Evolutionary conservation across 2,329 filamentous ascomycete genomes (phyloP).

Genomic region (Cladophialophora bantiana): DNA sequence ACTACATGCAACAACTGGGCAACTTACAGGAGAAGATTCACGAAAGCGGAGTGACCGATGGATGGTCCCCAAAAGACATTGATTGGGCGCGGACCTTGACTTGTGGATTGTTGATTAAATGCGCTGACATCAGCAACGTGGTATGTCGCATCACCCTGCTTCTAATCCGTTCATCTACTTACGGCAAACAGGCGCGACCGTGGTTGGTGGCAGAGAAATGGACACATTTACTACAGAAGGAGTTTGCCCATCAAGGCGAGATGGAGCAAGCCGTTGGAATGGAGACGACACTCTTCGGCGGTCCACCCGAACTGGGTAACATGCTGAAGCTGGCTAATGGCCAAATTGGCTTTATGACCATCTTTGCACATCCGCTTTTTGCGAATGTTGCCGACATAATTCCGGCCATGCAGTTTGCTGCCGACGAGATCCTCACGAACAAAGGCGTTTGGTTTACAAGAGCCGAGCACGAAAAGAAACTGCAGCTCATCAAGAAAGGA

Average conservation of each 20-base stretch:
- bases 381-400: constrained; percentile 85
- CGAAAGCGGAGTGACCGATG: constrained; percentile 68
- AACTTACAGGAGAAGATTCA: constrained; percentile 79
- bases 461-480: constrained; percentile 67
- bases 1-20: constrained; percentile 91
- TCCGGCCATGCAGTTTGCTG: constrained; percentile 82
- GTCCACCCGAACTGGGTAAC: constrained; percentile 81
- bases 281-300: constrained; percentile 81
- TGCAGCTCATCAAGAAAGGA: constrained; percentile 52
- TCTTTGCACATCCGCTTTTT: constrained; percentile 93
- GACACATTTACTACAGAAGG: constrained; percentile 93
- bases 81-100: constrained; percentile 79
- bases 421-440: constrained; percentile 81
- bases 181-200: constrained; percentile 71
- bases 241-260: constrained; percentile 89
- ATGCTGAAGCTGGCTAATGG: constrained; percentile 81
- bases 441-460: constrained; percentile 74
- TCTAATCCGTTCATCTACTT: constrained; percentile 2
- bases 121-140: constrained; percentile 98
- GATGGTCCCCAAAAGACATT: constrained; percentile 77
- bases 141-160: constrained; percentile 61
- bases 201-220: constrained; percentile 84
- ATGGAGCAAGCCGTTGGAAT: constrained; percentile 92
- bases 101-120: constrained; percentile 96
- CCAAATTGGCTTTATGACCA: constrained; percentile 94